phyloP scores from a whole-genome alignment of 805 yeast genomes.

The Hanseniaspora lindneri region DNA sequence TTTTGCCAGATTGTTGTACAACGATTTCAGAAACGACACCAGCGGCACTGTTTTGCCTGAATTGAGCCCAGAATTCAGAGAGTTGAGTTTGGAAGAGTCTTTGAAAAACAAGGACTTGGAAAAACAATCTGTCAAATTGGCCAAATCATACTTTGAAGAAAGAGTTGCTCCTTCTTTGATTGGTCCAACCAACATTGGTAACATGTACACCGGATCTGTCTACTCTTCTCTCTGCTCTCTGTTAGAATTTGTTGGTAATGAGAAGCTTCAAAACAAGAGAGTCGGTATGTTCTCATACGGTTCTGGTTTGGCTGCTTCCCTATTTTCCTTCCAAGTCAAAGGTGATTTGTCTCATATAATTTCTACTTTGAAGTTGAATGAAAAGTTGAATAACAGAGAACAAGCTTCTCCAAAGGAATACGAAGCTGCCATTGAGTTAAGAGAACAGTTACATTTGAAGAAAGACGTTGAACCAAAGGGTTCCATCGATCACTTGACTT shows the following conservation, averaged over 20 bases:
- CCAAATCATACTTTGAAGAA: conserved; percentile 54
- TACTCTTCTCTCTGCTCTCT: conserved; percentile 79
- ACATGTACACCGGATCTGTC: conserved; percentile 92
- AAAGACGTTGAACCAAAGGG: conserved; percentile 74
- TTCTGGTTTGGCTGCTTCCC: conserved; percentile 89
- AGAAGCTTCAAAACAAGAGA: conserved; percentile 66
- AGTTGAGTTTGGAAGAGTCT: conserved; percentile 45
- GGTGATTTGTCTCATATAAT: conserved; percentile 69
- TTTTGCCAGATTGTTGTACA: conserved; percentile 80
- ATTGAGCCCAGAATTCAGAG: conserved; percentile 32
- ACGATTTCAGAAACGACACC: conserved; percentile 71
- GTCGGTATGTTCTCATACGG: conserved; percentile 93
- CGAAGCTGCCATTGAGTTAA: conserved; percentile 64
- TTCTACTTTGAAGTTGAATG: conserved; percentile 52
- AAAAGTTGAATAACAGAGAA: conserved; percentile 54
- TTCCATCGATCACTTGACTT: conserved; percentile 51
- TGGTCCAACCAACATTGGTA: conserved; percentile 94
- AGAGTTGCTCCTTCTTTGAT: conserved; percentile 69
- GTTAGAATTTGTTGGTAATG: conserved; percentile 62
- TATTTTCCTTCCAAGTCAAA: conserved; percentile 64
- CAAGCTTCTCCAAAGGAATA: conserved; percentile 66
- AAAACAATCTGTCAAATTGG: conserved; percentile 67
- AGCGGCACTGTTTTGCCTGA: conserved; percentile 41
- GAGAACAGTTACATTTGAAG: conserved; percentile 82
- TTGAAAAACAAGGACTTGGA: conserved; percentile 71